Evolutionary conservation across 495 filamentous ascomycete genomes (phyloP).

Genomic region (Aspergillus heteromorphus): DNA sequence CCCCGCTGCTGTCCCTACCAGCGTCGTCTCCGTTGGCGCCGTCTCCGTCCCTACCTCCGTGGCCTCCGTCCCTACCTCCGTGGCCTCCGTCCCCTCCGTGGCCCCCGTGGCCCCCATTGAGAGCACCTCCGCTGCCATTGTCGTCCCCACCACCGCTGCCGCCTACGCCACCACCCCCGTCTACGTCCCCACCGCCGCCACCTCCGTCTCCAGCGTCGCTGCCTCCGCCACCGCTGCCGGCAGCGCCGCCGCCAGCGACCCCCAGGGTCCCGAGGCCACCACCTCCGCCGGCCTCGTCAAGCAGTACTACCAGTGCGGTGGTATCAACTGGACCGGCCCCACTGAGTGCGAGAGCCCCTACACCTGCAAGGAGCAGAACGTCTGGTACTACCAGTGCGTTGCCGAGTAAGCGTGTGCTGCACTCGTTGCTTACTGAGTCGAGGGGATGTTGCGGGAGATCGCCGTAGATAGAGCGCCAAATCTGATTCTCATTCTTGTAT

Average conservation of each 20-base stretch:
- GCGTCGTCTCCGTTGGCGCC: no score
- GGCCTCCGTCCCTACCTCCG: no score
- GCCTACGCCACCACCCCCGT: not conserved
- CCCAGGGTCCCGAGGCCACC: not conserved
- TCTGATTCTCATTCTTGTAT: constrained; percentile 1
- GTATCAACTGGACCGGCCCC: constrained; percentile 42
- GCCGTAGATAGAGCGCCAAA: not conserved
- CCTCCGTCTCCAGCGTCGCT: not conserved
- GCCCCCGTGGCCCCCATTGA: not conserved
- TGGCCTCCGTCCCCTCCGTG: not conserved
- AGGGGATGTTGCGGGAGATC: not conserved
- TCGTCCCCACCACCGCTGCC: not conserved
- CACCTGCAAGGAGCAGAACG: constrained; percentile 41
- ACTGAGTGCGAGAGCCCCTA: constrained; percentile 41
- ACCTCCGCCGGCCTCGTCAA: constrained; percentile 2
- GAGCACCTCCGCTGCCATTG: not conserved
- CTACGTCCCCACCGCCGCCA: not conserved
- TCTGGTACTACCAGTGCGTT: constrained; percentile 50
- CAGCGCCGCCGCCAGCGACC: constrained; percentile 1
- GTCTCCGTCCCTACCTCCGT: no score
- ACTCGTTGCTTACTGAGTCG: no score
- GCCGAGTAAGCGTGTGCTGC: not conserved
- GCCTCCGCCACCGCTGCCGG: not conserved
- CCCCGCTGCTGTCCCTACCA: not conserved
- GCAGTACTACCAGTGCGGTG: constrained; percentile 47